Percentiles rank a stretch among this genome's conserved stretches.
phyloP scores from a whole-genome alignment of 441 rosid species.

The Populus trichocarpa region DNA sequence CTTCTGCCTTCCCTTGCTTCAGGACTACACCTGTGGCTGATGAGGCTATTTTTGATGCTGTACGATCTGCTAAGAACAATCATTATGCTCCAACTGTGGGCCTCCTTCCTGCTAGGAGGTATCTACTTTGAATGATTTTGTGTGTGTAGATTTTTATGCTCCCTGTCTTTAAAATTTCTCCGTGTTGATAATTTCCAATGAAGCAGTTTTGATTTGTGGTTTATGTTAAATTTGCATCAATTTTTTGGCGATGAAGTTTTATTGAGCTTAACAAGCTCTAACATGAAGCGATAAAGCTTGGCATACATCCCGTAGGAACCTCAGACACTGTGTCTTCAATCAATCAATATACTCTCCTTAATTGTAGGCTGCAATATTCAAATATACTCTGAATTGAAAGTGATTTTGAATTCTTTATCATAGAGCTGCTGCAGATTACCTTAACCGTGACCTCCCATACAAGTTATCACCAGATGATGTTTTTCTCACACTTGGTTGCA shows the following conservation, averaged over 20 bases:
- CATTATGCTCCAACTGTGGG: constrained; percentile 42
- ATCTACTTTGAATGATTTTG: not conserved
- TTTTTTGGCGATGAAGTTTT: no score
- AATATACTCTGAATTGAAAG: no score
- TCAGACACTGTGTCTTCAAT: no score
- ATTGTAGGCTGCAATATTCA: no score
- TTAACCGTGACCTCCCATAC: constrained; percentile 48
- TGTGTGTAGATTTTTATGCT: not conserved
- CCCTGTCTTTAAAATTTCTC: no score
- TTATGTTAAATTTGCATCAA: no score
- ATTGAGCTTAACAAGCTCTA: no score
- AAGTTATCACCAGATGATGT: constrained; percentile 47
- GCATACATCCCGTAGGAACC: no score
- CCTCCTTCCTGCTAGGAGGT: constrained; percentile 58
- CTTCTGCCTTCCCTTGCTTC: constrained; percentile 61
- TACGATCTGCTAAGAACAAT: constrained; percentile 51
- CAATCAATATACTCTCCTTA: no score
- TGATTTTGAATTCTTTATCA: not conserved
- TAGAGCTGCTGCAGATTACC: constrained; percentile 63
- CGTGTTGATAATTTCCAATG: no score
- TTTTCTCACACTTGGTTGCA: constrained; percentile 49
- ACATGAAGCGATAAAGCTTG: no score
- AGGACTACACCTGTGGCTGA: constrained; percentile 48
- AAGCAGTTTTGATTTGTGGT: no score
- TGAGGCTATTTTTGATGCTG: constrained; percentile 50